phyloP scores from a whole-genome alignment of 169 alveolate species.

The Eimeria praecox region DNA sequence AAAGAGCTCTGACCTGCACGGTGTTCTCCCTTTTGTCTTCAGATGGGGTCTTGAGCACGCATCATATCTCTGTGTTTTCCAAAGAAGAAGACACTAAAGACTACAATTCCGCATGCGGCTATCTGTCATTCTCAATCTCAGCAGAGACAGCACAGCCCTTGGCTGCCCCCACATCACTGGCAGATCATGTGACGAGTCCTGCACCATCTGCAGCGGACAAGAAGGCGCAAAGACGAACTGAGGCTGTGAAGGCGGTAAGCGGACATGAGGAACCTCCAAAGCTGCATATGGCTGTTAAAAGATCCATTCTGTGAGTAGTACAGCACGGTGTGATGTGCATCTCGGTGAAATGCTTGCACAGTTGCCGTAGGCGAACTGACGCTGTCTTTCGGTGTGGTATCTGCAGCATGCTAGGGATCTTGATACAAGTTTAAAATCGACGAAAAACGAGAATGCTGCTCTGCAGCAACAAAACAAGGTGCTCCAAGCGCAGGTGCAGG shows the following conservation, averaged over 20 bases:
- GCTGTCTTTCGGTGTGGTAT: background rate
- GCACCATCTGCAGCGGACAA: background rate
- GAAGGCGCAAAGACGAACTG: background rate
- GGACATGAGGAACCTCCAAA: background rate
- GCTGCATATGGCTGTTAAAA: background rate
- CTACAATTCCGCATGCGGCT: conserved; percentile 46
- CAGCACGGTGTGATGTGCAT: background rate
- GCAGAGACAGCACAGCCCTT: conserved; percentile 24
- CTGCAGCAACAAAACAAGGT: conserved; percentile 54
- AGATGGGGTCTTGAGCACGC: conserved; percentile 19
- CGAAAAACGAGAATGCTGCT: conserved; percentile 19
- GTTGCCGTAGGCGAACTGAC: background rate
- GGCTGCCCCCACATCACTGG: background rate
- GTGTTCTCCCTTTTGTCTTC: background rate
- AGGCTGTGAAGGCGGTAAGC: conserved; percentile 3
- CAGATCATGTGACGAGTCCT: background rate
- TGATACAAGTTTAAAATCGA: background rate
- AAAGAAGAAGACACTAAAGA: background rate
- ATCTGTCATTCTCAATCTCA: conserved; percentile 11
- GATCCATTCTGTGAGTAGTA: background rate
- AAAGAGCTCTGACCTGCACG: background rate
- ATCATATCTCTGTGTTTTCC: conserved; percentile 8
- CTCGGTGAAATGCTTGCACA: background rate
- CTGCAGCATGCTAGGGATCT: conserved; percentile 13
- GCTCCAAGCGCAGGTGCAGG: conserved; percentile 53